These are phyloP conservation scores for Achlya hypogyna DNA, from an alignment of 352 stramenopile species.

Conservation along the genomic window DNA sequence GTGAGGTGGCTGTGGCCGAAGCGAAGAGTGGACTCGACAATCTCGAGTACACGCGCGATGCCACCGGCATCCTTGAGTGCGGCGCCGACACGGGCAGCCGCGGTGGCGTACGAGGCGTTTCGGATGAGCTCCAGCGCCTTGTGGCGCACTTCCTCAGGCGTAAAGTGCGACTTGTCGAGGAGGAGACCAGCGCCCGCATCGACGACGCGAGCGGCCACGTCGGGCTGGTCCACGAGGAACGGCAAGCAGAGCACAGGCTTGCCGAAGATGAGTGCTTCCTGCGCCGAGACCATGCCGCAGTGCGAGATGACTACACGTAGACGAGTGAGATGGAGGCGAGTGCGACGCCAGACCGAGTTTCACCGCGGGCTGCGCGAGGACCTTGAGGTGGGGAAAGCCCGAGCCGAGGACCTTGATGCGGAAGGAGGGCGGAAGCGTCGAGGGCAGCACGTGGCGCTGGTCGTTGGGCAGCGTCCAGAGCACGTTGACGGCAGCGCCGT, in stretches of 20 bases:
- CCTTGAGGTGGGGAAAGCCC: slow-evolving; percentile 46
- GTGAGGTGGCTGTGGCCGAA: slow-evolving; percentile 51
- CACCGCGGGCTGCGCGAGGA: slow-evolving; percentile 50
- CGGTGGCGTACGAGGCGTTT: slow-evolving; percentile 37
- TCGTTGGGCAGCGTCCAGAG: slow-evolving; percentile 71
- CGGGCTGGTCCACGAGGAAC: slow-evolving; percentile 81
- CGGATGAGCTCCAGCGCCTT: slow-evolving; percentile 37
- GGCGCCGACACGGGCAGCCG: slow-evolving; percentile 39
- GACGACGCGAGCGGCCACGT: slow-evolving; percentile 67
- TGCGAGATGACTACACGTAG: slow-evolving; percentile 57
- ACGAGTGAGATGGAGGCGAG: not conserved
- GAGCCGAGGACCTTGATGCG: slow-evolving; percentile 49
- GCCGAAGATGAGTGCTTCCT: slow-evolving; percentile 66
- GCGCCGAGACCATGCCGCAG: slow-evolving; percentile 76
- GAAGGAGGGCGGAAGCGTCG: slow-evolving; percentile 40
- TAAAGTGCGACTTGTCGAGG: slow-evolving; percentile 69
- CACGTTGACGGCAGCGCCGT: slow-evolving; percentile 23
- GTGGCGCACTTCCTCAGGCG: slow-evolving; percentile 39
- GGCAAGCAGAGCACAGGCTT: slow-evolving; percentile 83
- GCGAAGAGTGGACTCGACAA: slow-evolving; percentile 57
- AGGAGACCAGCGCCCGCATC: slow-evolving; percentile 59
- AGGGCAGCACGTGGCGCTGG: slow-evolving; percentile 52
- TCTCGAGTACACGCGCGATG: slow-evolving; percentile 44
- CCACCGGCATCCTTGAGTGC: slow-evolving; percentile 55
- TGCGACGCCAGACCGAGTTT: slow-evolving; percentile 22